Evolutionary conservation across 306 rosid species (phyloP).

Genomic region (Psophocarpus tetragonolobus): DNA sequence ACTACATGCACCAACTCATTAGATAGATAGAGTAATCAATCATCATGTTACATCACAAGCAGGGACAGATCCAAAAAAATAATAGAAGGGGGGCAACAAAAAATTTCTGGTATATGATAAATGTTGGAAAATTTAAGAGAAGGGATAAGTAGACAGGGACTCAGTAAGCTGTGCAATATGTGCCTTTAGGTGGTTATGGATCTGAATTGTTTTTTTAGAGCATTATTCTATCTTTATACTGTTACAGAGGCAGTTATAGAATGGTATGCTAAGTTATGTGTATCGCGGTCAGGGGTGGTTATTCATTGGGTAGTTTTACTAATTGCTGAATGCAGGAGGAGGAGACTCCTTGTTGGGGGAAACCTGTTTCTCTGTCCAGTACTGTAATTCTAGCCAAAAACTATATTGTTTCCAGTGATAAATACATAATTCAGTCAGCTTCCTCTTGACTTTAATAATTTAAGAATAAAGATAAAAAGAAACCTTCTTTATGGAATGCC

Average conservation of each 20-base stretch:
- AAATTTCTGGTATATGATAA: neutral
- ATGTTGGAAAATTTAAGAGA: neutral
- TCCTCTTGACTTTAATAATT: neutral
- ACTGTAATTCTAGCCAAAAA: neutral
- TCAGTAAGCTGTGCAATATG: neutral
- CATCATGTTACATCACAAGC: neutral
- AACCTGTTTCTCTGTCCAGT: neutral
- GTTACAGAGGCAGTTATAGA: neutral
- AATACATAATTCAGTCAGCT: neutral
- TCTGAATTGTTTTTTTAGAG: neutral
- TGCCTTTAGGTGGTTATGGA: neutral
- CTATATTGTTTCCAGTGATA: neutral
- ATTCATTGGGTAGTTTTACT: neutral
- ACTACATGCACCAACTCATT: neutral
- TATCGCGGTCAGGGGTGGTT: neutral
- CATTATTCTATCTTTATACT: neutral
- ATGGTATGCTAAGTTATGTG: neutral
- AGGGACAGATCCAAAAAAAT: too few species aligned
- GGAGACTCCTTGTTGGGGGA: neutral
- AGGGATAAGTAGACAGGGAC: neutral
- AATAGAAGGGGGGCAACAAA: too few species aligned
- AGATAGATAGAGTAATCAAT: neutral
- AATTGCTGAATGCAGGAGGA: neutral
- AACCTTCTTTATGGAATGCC: neutral
- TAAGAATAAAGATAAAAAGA: constrained; percentile 10